Base-by-base conservation (phyloP, 2,329 filamentous ascomycete species). In the Alternaria sp. region DNA sequence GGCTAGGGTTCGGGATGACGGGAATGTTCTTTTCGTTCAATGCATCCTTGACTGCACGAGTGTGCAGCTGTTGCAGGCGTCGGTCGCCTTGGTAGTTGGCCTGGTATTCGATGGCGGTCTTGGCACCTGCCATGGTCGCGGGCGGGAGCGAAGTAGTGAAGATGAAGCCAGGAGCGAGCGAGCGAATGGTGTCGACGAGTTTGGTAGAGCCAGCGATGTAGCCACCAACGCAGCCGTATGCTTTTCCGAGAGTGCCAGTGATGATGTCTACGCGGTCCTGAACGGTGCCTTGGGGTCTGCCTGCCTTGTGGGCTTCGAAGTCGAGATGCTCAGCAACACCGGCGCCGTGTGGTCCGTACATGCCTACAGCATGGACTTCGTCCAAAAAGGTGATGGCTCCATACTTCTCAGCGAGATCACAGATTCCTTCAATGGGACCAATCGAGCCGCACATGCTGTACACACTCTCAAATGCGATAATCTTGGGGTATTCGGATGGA, bases 361-460 rank as follows among this genome's bases (percentile, higher is more conserved):
- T 98, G 78, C 96, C 96, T 21, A 99, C 96, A 47, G 96, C 96
- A 83, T 99, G 96, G 65, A 99, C 96, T 88, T 99, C 96, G 79
- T 99, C 96, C 78, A 97, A 85, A 81, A 99, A 99, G 73, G 96
- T 99, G 68, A 99, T 90, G 43, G 96, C 96, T 62, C 96, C 96
- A 79, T 99, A 99, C 84, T 97, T 97, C 67, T 98, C 94, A 10
- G 96, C 95, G 57, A 99, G 84, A 78, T 99, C 93, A 80, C 95
- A 98, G 66, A 99, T 98, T 77, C 91, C 91, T 82, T 94, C 93
- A 72, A 99, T 99, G 1, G 96, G 96, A 0, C 93, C 96, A 78
- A 99, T 93, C 15, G 93, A 97, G 67, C 96, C 96, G 78, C 96
- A 99, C 96, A 99, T 99, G 84, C 93, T 97, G 84, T 99, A 99